Conservation (phyloP, 257 asterid genomes). For the Solanum virginianum region DNA sequence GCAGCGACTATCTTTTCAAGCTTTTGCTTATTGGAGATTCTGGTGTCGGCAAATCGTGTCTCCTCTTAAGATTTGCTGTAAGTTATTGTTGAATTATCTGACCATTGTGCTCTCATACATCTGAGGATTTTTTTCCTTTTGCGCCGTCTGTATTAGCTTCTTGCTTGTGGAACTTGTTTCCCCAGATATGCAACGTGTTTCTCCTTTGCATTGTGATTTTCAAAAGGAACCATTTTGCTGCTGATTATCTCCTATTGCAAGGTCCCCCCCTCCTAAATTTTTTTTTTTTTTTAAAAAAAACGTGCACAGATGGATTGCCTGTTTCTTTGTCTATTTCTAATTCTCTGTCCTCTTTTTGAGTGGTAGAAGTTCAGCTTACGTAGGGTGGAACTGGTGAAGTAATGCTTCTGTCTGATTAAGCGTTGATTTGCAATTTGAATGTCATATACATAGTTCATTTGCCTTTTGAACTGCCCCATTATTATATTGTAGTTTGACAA, state of each 20-base stretch:
- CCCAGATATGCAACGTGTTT: background rate
- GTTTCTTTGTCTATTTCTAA: background rate
- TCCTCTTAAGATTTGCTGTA: slow-evolving; percentile 76
- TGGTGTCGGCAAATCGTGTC: slow-evolving; percentile 69
- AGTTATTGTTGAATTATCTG: slow-evolving; percentile 2
- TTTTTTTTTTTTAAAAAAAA: background rate
- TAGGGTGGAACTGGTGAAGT: background rate
- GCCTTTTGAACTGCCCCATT: background rate
- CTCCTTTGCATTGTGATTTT: background rate
- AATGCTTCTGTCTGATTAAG: background rate
- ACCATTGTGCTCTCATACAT: background rate
- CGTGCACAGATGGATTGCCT: background rate
- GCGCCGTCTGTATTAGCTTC: background rate
- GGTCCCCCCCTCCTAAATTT: no score
- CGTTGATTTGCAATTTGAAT: background rate
- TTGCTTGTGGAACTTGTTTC: background rate
- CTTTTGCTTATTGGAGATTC: slow-evolving; percentile 75
- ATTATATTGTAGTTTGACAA: background rate
- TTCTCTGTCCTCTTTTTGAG: background rate
- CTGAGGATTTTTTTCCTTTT: background rate
- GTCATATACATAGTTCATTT: background rate
- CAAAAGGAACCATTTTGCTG: background rate
- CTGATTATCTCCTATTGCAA: background rate
- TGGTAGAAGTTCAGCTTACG: background rate
- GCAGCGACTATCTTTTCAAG: slow-evolving; percentile 66